Base-by-base conservation (phyloP, 176 grass and related monocot species). In the Carex pumila region DNA sequence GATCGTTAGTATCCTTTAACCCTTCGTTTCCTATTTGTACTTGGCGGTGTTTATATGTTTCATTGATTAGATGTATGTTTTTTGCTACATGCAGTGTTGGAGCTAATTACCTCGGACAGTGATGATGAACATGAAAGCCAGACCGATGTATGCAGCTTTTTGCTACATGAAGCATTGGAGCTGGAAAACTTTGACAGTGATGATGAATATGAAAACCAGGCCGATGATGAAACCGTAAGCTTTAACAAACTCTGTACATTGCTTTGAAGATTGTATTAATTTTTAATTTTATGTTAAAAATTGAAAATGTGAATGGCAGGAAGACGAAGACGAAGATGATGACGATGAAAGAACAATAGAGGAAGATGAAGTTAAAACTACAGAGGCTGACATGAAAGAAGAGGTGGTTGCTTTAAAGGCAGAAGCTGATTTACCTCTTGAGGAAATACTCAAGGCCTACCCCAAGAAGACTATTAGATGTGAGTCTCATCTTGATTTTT, bases 321-420 rank as follows among this genome's bases (percentile, higher is more conserved):
- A 89, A 89, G 32, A 34, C 32, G 32, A 2, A 2, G 96, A 99
- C 90, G 91, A 89, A 89, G 32, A 34, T 3, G 32, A 2, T 34
- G 93, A 99, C 90, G 96, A 99, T 81, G 96, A 95, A 39, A 79
- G 6, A 57, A 93, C 93, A 39, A 92, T 99, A 49, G 96, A 95
- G 63, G 91, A 90, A 37, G 96, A 99, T 88, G 96, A 99, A 89
- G 96, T 89, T 89, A 90, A 89, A 86, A 95, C 95, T 49, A 99
- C 90, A 3, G 88, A 93, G 60, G 86, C 87, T 64, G 93, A 99
- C 65, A 81, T 90, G 61, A 90, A 78, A 71, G 93, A 95, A 72
- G 96, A 99, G 87, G 74, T 99, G 82, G 81, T 77, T 76, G 89
- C 88, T 87, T 94, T 95, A 83, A 72, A 99, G 75, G 89, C 88